Evolutionary conservation across 2,329 filamentous ascomycete genomes (phyloP), one percentile per base, ranked within the genome.

Genomic region (Didymella pomorum): DNA sequence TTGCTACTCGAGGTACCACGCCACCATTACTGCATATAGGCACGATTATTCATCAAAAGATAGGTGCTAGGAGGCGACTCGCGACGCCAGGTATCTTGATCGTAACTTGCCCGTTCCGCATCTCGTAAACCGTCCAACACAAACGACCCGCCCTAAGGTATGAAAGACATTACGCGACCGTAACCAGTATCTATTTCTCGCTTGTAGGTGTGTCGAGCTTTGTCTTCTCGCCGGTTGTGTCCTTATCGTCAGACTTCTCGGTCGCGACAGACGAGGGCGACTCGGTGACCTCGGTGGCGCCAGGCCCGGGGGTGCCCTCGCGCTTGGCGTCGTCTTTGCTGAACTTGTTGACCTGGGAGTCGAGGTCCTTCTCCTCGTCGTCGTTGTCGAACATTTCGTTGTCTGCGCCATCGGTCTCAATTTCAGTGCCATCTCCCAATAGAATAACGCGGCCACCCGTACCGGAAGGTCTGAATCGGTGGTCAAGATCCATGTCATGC

Each of bases 321-420:
- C 55, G 56, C 43, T 48, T 71, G n/a, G 70, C 65, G 9, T 57
- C 61, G 46, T 71, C 65, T 35, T 66, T 65, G 58, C 60, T 61
- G 58, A 81, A 82, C 80, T 91, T 93, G 74, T 87, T 86, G 61
- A 95, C 90, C 80, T 96, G 92, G 77, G 89, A 93, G 65, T 87
- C 89, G 64, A 93, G 84, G 74, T 97, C 93, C 77, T 92, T 91
- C 73, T 96, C 91, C 70, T 88, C 86, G 73, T 96, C 92, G 75
- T 92, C 90, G 71, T 93, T 89, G 78, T 97, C 92, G 79, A 97
- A 96, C 89, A 97, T 94, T 71, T 97, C 93, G 65, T 90, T 88
- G 74, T 97, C 93, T 78, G 93, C 89, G 76, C 90, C 90, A 79
- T 95, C 92, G 68, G 92, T 92, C 73, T 93, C 83, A 76, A 96